Evolutionary conservation across 805 yeast genomes (phyloP).

Genomic region (Starmerella floricola): DNA sequence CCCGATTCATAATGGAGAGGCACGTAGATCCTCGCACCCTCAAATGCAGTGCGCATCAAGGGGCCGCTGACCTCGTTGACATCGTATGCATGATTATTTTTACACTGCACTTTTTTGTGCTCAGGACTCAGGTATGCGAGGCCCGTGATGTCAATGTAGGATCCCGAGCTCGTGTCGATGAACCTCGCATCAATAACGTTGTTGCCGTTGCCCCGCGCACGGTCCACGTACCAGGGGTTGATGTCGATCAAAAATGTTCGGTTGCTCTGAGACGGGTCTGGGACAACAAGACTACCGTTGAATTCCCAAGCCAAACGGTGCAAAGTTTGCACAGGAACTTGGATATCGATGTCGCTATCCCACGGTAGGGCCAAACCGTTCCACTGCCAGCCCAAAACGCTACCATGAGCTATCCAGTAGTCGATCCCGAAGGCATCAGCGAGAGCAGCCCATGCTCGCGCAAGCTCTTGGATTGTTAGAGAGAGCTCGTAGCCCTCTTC

Average conservation of each 20-base stretch:
- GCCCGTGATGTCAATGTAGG: constrained; percentile 49
- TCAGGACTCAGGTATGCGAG: constrained; percentile 26
- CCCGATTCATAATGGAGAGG: constrained; percentile 33
- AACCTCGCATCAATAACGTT: constrained; percentile 46
- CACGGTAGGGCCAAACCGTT: constrained; percentile 43
- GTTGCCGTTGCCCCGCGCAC: constrained; percentile 38
- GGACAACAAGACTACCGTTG: constrained; percentile 37
- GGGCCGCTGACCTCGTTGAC: constrained; percentile 43
- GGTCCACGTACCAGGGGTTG: constrained; percentile 38
- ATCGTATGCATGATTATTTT: constrained; percentile 43
- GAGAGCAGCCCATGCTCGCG: constrained; percentile 37
- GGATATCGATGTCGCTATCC: constrained; percentile 42
- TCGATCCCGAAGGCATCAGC: constrained; percentile 34
- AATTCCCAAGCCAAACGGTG: constrained; percentile 36
- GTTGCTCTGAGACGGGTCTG: constrained; percentile 36
- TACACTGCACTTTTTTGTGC: constrained; percentile 33
- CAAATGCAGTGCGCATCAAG: constrained; percentile 42
- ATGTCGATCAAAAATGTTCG: constrained; percentile 39
- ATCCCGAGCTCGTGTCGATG: constrained; percentile 48
- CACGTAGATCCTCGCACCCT: constrained; percentile 40
- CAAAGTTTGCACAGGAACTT: constrained; percentile 40
- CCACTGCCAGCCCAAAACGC: constrained; percentile 40
- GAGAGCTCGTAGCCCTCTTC: constrained; percentile 31
- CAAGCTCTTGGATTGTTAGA: constrained; percentile 38
- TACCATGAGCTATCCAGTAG: constrained; percentile 41